Evolutionary conservation across 2,329 filamentous ascomycete species (phyloP).

Genomic region (Aspergillus neotritici): DNA sequence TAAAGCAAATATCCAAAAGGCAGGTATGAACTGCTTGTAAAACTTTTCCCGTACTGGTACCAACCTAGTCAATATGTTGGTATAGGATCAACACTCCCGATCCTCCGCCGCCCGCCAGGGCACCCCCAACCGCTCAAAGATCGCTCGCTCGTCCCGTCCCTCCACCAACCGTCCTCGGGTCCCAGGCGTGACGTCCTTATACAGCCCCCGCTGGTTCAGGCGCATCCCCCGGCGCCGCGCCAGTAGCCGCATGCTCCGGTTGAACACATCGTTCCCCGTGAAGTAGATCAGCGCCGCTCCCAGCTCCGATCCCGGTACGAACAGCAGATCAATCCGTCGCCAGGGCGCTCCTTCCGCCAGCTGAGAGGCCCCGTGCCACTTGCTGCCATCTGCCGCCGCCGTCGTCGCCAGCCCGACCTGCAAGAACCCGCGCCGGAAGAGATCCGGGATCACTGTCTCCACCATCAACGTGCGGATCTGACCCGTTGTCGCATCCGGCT

Average conservation of each 20-base stretch:
- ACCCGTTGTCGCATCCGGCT: slow-evolving; percentile 51
- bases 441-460: slow-evolving; percentile 54
- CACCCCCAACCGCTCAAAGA: slow-evolving; percentile 78
- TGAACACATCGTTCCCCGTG: slow-evolving; percentile 92
- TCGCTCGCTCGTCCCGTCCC: slow-evolving; percentile 66
- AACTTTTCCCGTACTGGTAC: no score
- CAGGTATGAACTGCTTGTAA: no score
- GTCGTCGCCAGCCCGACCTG: slow-evolving; percentile 61
- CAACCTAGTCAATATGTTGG: no score
- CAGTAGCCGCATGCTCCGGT: slow-evolving; percentile 73
- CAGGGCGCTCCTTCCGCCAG: slow-evolving; percentile 58
- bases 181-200: slow-evolving; percentile 61
- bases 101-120: slow-evolving; percentile 31
- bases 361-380: slow-evolving; percentile 83
- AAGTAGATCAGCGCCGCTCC: slow-evolving; percentile 92
- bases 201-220: slow-evolving; percentile 78
- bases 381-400: slow-evolving; percentile 57
- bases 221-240: slow-evolving; percentile 76
- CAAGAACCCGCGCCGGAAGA: slow-evolving; percentile 61
- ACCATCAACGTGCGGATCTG: slow-evolving; percentile 60
- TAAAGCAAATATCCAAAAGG: no score
- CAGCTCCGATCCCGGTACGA: slow-evolving; percentile 72
- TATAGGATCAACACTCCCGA: no score
- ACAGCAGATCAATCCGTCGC: slow-evolving; percentile 77
- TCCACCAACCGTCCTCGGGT: slow-evolving; percentile 68